Percentiles rank a stretch among this genome's conserved stretches.
These are phyloP conservation scores for Colletotrichum siamense DNA, from an alignment of 2,329 filamentous ascomycete genomes.

Conservation along the genomic window DNA sequence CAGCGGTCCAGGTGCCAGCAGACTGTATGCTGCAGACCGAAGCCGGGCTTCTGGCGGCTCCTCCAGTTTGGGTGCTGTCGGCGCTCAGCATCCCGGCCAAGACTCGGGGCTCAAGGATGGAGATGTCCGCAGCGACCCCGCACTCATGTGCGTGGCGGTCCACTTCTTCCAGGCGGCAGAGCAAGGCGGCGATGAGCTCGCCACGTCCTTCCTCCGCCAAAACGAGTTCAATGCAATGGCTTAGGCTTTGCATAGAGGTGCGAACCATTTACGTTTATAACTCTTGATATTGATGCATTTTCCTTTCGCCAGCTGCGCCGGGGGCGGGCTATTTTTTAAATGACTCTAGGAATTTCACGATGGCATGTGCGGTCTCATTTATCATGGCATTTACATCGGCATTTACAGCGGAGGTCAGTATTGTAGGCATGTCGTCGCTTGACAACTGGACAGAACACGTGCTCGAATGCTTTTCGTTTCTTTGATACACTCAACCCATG, in stretches of 20 bases:
- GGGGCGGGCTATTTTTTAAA: background rate
- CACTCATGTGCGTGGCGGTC: conserved; percentile 90
- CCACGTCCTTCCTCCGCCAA: conserved; percentile 81
- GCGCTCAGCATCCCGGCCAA: conserved; percentile 31
- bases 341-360: background rate
- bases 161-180: conserved; percentile 97
- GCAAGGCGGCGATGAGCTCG: conserved; percentile 84
- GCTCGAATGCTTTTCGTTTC: background rate
- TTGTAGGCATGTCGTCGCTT: background rate
- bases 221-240: conserved; percentile 39
- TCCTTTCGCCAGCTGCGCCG: background rate
- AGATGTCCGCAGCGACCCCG: conserved; percentile 75
- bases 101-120: conserved; percentile 41
- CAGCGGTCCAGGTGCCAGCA: conserved; percentile 17
- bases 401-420: background rate
- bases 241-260: background rate
- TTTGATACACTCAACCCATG: background rate
- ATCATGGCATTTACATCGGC: background rate
- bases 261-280: background rate
- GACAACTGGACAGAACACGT: background rate
- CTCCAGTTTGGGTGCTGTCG: conserved; percentile 24
- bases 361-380: background rate
- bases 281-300: background rate
- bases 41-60: conserved; percentile 7
- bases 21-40: conserved; percentile 24